Percentiles rank a stretch among this genome's conserved stretches.
phyloP scores from a whole-genome alignment of 805 yeast genomes.

The Brettanomyces bruxellensis region DNA sequence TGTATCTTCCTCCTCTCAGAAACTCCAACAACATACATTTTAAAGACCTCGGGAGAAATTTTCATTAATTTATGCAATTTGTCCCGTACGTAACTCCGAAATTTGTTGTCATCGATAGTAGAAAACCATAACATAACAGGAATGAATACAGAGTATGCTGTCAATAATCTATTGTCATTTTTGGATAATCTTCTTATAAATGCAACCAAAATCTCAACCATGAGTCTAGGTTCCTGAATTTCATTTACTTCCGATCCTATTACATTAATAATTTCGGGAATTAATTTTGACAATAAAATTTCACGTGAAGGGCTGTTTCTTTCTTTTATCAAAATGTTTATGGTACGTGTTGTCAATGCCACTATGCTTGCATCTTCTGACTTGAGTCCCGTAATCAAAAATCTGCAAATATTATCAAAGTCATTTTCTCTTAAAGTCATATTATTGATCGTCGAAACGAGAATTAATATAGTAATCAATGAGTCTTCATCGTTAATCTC shows the following conservation, averaged over 20 bases:
- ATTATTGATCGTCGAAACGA: slow-evolving; percentile 31
- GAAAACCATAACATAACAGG: slow-evolving; percentile 27
- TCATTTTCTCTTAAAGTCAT: slow-evolving; percentile 28
- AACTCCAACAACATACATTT: slow-evolving; percentile 29
- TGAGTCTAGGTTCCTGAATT: slow-evolving; percentile 27
- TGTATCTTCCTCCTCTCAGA: slow-evolving; percentile 28
- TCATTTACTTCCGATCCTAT: slow-evolving; percentile 7
- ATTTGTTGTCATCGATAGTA: slow-evolving; percentile 11
- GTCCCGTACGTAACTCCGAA: slow-evolving; percentile 33
- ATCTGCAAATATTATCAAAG: slow-evolving; percentile 25
- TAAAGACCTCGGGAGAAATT: slow-evolving; percentile 38
- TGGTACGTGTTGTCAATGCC: slow-evolving; percentile 47
- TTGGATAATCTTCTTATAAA: slow-evolving; percentile 29
- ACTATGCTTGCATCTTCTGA: slow-evolving; percentile 25
- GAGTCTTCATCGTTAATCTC: slow-evolving; percentile 18
- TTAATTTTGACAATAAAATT: slow-evolving; percentile 31
- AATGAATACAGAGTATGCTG: slow-evolving; percentile 22
- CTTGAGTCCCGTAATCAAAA: slow-evolving; percentile 27
- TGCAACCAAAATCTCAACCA: slow-evolving; percentile 40
- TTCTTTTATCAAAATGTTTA: slow-evolving; percentile 42
- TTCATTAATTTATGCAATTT: slow-evolving; percentile 40
- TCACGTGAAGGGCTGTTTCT: slow-evolving; percentile 23
- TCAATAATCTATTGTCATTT: slow-evolving; percentile 20
- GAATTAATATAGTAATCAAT: slow-evolving; percentile 34
- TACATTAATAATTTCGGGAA: slow-evolving; percentile 35